Percentiles rank a stretch among this genome's conserved stretches.
Conservation (phyloP, 192 early-diverging fungal genomes). For the Borealophlyctis nickersoniae region DNA sequence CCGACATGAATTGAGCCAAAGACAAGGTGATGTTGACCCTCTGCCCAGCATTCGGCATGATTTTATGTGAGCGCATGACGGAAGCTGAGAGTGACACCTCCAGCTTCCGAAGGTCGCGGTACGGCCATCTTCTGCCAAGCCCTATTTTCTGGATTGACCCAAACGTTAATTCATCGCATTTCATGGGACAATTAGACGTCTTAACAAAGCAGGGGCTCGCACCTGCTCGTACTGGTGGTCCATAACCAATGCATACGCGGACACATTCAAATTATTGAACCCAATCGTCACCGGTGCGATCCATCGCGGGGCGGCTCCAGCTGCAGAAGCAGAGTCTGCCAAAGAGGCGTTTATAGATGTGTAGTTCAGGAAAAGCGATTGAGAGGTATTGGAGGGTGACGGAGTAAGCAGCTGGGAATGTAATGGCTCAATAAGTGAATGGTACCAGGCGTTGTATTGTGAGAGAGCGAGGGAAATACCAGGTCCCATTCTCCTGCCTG, state of each 20-base stretch:
- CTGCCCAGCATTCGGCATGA: constrained; percentile 26
- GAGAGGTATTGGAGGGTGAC: not conserved
- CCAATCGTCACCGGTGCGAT: constrained; percentile 19
- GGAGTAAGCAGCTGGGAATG: constrained; percentile 28
- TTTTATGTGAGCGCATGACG: constrained; percentile 16
- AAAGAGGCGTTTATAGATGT: constrained; percentile 18
- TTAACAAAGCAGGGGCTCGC: too few relatives aligned
- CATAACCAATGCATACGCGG: constrained; percentile 18
- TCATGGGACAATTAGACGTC: too few relatives aligned
- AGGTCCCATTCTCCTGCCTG: constrained; percentile 30
- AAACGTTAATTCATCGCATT: not conserved
- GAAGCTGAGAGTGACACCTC: constrained; percentile 27
- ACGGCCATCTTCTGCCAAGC: constrained; percentile 25
- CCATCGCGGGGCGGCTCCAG: constrained; percentile 28
- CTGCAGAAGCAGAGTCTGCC: not conserved
- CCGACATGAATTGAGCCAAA: not conserved
- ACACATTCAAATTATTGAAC: not conserved
- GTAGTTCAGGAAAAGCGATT: constrained; percentile 22
- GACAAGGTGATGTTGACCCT: constrained; percentile 14
- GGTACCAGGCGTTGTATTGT: not conserved
- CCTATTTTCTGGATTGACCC: constrained; percentile 15
- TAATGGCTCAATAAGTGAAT: not conserved
- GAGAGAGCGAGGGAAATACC: constrained; percentile 7
- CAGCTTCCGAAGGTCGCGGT: constrained; percentile 16
- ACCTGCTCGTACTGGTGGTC: constrained; percentile 25